Evolutionary conservation across 2,329 filamentous ascomycete genomes (phyloP).

Genomic region (Byssothecium circinans): DNA sequence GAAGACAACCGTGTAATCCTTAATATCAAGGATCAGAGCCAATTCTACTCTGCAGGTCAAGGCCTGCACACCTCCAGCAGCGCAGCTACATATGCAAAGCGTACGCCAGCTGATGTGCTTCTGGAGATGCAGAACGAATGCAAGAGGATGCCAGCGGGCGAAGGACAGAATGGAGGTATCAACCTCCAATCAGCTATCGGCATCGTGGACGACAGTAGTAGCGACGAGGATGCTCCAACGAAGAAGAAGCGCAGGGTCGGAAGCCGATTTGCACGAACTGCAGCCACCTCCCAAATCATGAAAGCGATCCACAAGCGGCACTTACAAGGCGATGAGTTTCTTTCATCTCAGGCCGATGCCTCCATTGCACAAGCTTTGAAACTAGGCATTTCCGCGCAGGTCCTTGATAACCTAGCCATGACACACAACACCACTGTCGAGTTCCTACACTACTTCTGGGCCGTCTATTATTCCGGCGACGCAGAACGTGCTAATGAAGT

Average conservation of each 20-base stretch:
- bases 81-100: constrained; percentile 64
- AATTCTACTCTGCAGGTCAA: constrained; percentile 67
- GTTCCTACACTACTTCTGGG: constrained; percentile 98
- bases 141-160: constrained; percentile 44
- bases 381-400: constrained; percentile 42
- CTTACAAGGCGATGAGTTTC: constrained; percentile 54
- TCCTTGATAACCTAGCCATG: constrained; percentile 65
- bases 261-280: constrained; percentile 66
- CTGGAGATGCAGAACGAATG: constrained; percentile 66
- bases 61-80: constrained; percentile 49
- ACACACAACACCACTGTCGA: constrained; percentile 94
- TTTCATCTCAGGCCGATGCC: constrained; percentile 23
- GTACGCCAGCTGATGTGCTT: constrained; percentile 70
- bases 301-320: constrained; percentile 65
- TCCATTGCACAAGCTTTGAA: constrained; percentile 35
- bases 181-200: constrained; percentile 67
- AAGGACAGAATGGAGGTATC: constrained; percentile 37
- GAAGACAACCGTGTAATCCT: constrained; percentile 78
- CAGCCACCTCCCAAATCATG: constrained; percentile 68
- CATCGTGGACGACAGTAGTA: constrained; percentile 65
- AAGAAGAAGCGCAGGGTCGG: constrained; percentile 63
- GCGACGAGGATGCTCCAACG: constrained; percentile 62
- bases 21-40: constrained; percentile 84
- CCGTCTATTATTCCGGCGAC: constrained; percentile 85
- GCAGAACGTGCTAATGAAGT: constrained; percentile 78